Evolutionary conservation across 1,284 basidiomycete species (phyloP).

Genomic region (Cutaneotrichosporon spelunceum): DNA sequence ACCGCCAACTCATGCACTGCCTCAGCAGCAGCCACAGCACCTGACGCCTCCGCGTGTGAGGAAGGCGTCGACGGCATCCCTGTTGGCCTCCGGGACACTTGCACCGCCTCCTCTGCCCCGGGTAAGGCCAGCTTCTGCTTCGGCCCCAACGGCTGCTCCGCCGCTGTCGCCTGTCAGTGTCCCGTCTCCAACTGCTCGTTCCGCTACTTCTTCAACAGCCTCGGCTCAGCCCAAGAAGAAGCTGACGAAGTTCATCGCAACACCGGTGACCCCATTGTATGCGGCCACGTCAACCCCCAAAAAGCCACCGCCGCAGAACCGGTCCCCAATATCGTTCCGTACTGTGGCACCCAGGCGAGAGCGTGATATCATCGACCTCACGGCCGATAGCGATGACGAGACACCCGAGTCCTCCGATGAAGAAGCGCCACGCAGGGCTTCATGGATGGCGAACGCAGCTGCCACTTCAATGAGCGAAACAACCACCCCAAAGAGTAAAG

Average conservation of each 20-base stretch:
- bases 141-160: not conserved
- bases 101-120: not conserved
- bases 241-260: slow-evolving; percentile 4
- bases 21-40: not conserved
- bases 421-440: not conserved
- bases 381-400: slow-evolving; percentile 11
- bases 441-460: no score
- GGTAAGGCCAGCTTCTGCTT: not conserved
- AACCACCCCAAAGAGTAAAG: not conserved
- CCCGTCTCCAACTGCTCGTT: not conserved
- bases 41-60: not conserved
- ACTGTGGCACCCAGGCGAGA: not conserved
- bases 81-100: not conserved
- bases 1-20: not conserved
- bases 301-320: not conserved
- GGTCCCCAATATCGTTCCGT: not conserved
- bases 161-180: not conserved
- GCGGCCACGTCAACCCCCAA: slow-evolving; percentile 1
- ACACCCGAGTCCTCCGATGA: slow-evolving; percentile 6
- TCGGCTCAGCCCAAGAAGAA: not conserved
- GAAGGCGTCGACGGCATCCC: not conserved
- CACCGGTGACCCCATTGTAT: not conserved
- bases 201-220: not conserved
- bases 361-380: slow-evolving; percentile 16
- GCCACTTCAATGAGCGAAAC: not conserved